phyloP scores from a whole-genome alignment of 2,329 filamentous ascomycete genomes.

The Zarea fungicola region DNA sequence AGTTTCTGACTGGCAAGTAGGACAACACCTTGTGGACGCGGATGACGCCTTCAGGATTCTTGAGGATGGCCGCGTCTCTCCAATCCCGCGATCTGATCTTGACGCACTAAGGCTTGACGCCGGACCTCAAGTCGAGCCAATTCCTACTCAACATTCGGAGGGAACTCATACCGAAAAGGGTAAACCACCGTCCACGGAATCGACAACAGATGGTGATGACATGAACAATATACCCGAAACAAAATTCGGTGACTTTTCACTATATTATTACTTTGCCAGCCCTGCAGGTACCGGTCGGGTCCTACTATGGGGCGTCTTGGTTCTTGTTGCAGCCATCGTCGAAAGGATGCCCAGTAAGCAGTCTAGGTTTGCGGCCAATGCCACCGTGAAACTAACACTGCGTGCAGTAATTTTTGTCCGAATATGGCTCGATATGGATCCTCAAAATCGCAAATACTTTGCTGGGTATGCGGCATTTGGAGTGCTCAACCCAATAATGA shows the following conservation, averaged over 20 bases:
- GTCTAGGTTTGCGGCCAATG: too few relatives aligned
- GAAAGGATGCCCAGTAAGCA: neutral
- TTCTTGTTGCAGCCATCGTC: neutral
- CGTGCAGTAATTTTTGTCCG: neutral
- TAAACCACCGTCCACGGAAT: too few relatives aligned
- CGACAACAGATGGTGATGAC: too few relatives aligned
- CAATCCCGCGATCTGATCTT: neutral
- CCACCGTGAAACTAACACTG: neutral
- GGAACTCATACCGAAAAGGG: too few relatives aligned
- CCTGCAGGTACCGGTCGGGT: neutral
- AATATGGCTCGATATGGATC: conserved; percentile 13
- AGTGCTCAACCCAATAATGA: neutral
- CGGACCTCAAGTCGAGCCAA: too few relatives aligned
- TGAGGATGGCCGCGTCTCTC: neutral
- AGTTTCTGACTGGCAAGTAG: neutral
- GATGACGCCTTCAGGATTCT: neutral
- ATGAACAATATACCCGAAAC: neutral
- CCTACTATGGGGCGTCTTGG: neutral
- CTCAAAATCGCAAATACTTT: conserved; percentile 7
- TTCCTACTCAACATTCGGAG: too few relatives aligned
- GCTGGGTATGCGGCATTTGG: neutral
- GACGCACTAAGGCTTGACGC: too few relatives aligned
- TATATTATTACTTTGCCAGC: neutral
- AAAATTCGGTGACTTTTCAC: neutral
- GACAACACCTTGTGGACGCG: neutral